Percentiles rank a stretch among this genome's conserved stretches.
phyloP scores from a whole-genome alignment of 2,329 filamentous ascomycete genomes.

The Sordariomycetes sp. region DNA sequence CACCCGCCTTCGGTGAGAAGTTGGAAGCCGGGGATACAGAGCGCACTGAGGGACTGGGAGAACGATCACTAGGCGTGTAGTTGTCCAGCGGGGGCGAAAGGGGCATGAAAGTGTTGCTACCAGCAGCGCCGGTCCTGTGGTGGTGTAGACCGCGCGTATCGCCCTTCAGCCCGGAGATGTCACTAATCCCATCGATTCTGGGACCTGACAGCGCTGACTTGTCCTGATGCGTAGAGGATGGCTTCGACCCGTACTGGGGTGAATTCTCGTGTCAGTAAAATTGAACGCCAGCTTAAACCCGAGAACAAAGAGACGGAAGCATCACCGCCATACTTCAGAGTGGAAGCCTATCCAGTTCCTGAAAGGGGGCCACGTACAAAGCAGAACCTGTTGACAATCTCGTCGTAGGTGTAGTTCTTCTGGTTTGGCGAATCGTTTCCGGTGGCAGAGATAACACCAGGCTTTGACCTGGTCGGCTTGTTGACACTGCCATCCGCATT shows the following conservation, averaged over 20 bases:
- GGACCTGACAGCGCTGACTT: neutral
- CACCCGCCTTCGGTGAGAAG: slow-evolving; percentile 1
- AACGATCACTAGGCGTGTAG: neutral
- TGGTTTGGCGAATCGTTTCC: slow-evolving; percentile 45
- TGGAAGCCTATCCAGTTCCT: too few relatives aligned
- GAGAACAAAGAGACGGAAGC: neutral
- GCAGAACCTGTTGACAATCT: slow-evolving; percentile 97
- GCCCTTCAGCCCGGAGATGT: neutral
- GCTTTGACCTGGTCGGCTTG: slow-evolving; percentile 88
- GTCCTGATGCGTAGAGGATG: slow-evolving; percentile 19
- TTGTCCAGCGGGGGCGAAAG: neutral
- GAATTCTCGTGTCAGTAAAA: slow-evolving; percentile 21
- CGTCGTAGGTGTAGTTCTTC: slow-evolving; percentile 63
- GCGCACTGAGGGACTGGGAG: neutral
- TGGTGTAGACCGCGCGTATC: neutral
- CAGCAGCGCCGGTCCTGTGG: neutral
- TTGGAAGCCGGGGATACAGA: slow-evolving; percentile 1
- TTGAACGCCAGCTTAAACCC: neutral
- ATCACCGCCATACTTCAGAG: neutral
- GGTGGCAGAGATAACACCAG: slow-evolving; percentile 46
- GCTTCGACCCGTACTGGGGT: slow-evolving; percentile 48
- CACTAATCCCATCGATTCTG: neutral
- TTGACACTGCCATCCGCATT: slow-evolving; percentile 30
- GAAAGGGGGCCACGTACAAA: slow-evolving; percentile 72
- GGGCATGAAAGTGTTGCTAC: neutral